Evolutionary conservation across 192 early-diverging fungal species (phyloP), one percentile per base, ranked within the genome.

Genomic region (Podochytrium sp.): DNA sequence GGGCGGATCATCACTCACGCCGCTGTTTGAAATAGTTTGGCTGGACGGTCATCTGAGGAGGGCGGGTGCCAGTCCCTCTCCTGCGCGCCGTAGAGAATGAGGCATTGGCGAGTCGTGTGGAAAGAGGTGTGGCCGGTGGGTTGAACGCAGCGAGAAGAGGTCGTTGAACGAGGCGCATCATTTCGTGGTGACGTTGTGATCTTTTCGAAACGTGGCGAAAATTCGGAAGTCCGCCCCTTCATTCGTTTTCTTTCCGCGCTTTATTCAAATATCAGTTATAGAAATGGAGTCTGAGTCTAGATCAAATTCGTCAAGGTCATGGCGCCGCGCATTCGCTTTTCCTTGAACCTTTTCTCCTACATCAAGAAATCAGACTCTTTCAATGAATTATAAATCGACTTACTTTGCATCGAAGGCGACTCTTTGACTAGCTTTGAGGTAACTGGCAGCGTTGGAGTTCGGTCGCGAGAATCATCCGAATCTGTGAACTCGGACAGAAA

Each of bases 291-390:
- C 64, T 10, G 66, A 37, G n/a, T 69, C 66, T 7, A 69, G 20
- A 35, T 69, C 66, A 56, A 69, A 69, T 41, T 69, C 66, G 55
- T 69, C 66, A 25, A 69, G 18, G n/a, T 55, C 66, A 55, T 55
- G 18, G 25, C 55, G 33, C 1, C 37, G 50, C 64, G 25, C 43
- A 30, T 50, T 65, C 39, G 38, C 16, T 49, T 50, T 50, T 50
- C 40, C 40, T 16, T 47, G 40, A 10, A 49, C 41, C 12, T 6
- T 5, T 49, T n/a, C n/a, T n/a, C n/a, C n/a, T n/a, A n/a, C n/a
- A n/a, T n/a, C n/a, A n/a, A n/a, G n/a, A n/a, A n/a, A n/a, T n/a
- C n/a, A n/a, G n/a, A n/a, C n/a, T n/a, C 20, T 20, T 47, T 47
- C 7, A 47, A 47, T 47, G 43, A 47, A 12, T 47, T 47, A 7